A percentile compares a stretch with the other conserved stretches of the same genome.
These are phyloP conservation scores for Rossbeevera mucosa DNA, from an alignment of 768 basidiomycete species.

Conservation along the genomic window DNA sequence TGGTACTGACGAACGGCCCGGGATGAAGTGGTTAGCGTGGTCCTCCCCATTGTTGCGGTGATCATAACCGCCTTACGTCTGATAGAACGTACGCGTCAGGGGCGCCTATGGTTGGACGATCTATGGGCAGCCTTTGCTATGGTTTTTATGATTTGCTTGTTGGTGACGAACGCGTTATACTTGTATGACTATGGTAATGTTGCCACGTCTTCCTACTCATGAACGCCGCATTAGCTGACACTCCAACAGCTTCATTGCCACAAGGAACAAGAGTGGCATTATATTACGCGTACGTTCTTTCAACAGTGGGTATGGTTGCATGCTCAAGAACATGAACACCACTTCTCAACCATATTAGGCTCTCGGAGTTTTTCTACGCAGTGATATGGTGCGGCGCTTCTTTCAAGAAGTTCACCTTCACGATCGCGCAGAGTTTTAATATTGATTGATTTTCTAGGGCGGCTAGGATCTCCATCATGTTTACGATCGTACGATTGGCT, in stretches of 20 bases:
- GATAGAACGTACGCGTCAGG: background rate
- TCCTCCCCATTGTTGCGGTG: conserved; percentile 1
- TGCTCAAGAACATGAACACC: background rate
- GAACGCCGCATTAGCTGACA: background rate
- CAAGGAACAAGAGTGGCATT: background rate
- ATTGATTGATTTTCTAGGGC: background rate
- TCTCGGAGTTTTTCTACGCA: conserved; percentile 6
- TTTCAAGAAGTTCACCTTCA: background rate
- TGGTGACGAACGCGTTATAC: conserved; percentile 1
- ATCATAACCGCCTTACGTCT: conserved; percentile 1
- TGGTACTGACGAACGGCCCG: background rate
- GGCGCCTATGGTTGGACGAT: conserved; percentile 4
- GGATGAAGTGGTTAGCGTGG: background rate
- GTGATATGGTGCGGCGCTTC: background rate
- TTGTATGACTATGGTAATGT: conserved; percentile 1
- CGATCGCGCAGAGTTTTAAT: background rate
- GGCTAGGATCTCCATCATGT: background rate
- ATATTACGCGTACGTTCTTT: conserved; percentile 1
- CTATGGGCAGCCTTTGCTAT: background rate
- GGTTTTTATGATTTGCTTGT: background rate
- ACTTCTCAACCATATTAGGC: background rate
- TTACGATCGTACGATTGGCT: conserved; percentile 2
- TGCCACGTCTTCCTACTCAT: background rate
- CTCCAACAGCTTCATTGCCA: background rate
- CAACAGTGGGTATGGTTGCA: background rate